Base-by-base conservation (phyloP, 2,329 filamentous ascomycete species). In the Ophiostoma quercus region DNA sequence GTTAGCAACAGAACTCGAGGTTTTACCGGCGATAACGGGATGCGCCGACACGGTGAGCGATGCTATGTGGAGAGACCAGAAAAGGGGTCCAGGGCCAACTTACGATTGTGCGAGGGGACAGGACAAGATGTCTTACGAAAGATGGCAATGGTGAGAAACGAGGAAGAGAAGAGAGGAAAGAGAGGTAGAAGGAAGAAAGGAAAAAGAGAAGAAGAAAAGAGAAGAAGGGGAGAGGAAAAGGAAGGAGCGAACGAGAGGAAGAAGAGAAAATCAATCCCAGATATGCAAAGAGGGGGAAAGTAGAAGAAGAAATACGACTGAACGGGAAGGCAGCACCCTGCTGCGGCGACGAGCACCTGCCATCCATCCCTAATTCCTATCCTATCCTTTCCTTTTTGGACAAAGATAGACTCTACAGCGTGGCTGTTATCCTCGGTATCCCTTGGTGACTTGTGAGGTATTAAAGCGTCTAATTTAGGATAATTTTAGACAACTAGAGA, bases 241-340 rank as follows among this genome's bases (percentile, higher is more conserved):
- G 66, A 62, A 67, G 11, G 12, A 47, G 43, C 25, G 25, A 71
- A 41, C 19, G 51, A 67, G 66, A 41, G 22, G n/a, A 41, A 34
- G 62, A 65, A 41, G 43, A 16, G 22, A 47, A 22, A 43, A 67
- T 63, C 66, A 39, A 43, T 41, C 63, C n/a, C 37, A 43, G 4
- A 32, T 41, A 29, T 41, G 65, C 62, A 69, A 66, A 69, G 65
- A 68, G 63, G 63, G 68, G 68, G 70, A 65, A 71, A 66, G 57
- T 43, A 47, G 47, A 65, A 69, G 65, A 62, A 60, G 60, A 62
- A 68, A 68, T 69, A 68, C 66, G 60, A 68, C 19, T 34, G 66
- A 41, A 25, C 39, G 37, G 39, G 39, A 41, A 66, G 39, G 39
- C 65, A 66, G n/a, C 65, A 66, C 65, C 65, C 65, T 66, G 65